Evolutionary conservation across 148 eudicot species (phyloP), one percentile per base, ranked within the genome.

Genomic region (Rhododendron ovatum): DNA sequence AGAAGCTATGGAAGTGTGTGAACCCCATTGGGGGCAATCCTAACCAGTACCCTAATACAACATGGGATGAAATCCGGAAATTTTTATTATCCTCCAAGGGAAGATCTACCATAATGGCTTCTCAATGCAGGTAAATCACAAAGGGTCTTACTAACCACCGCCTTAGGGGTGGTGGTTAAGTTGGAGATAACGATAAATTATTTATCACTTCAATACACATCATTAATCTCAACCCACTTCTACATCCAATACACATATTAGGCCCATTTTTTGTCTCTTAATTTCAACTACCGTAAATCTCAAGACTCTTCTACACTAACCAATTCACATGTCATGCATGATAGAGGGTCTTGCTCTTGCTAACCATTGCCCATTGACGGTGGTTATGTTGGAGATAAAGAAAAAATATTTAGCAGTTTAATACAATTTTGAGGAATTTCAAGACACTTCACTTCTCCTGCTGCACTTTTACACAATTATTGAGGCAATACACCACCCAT

Each of bases 51-150:
- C 85, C 94, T 20, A 88, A 93, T 86, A 86, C 87, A 86, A 92
- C 85, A 13, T 96, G 99, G 99, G 93, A 94, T 86, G 86, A 88
- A 86, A 89, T 95, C 57, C 92, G 89, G 80, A 92, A 92, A 61
- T 95, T 92, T 90, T 91, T 96, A 80, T 73, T 89, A 78, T 91
- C 99, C 84, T 84, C 94, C 41, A 78, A 88, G 79, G 99, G 99
- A 59, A 90, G 90, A 86, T 86, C 93, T 74, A 93, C 94, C 35
- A 89, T 96, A 84, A 81, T 75, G 76, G 89, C 94, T 84, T 90
- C 96, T 37, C 55, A 88, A 53, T 92, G 93, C 98, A 93, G 93
- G 99, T 95, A 86, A 84, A 53, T 59, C 30, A 10, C 10, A 26
- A 57, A 1, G 13, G 73, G 12, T 8, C 33, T 65, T 65, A 24